phyloP scores from a whole-genome alignment of 129 eudicot genomes.

The Centaurea solstitialis region DNA sequence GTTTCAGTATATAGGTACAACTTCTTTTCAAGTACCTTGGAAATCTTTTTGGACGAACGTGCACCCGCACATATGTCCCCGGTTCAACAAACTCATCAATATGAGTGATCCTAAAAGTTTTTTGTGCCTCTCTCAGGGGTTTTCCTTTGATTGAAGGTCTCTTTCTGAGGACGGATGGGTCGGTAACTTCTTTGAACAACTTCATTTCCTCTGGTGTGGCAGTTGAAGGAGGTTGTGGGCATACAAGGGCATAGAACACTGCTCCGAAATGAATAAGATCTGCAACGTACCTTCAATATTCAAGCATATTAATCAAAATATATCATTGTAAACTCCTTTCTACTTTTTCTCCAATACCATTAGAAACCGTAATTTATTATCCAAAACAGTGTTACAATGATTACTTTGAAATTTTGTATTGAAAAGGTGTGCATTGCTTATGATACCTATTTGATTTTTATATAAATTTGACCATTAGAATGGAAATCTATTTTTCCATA shows the following conservation, averaged over 20 bases:
- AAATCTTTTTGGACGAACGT: slow-evolving; percentile 93
- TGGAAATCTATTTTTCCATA: background rate
- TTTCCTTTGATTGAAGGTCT: slow-evolving; percentile 89
- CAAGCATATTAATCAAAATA: slow-evolving; percentile 24
- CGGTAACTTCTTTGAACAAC: slow-evolving; percentile 62
- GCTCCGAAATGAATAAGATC: slow-evolving; percentile 98
- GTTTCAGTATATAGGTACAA: background rate
- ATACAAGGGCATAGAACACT: slow-evolving; percentile 84
- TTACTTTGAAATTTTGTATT: background rate
- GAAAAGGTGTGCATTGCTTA: background rate
- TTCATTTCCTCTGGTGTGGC: slow-evolving; percentile 75
- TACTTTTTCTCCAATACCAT: background rate
- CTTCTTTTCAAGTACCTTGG: slow-evolving; percentile 58
- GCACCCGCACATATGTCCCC: slow-evolving; percentile 89
- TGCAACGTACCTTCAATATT: slow-evolving; percentile 75
- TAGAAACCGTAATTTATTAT: background rate
- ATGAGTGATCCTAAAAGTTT: slow-evolving; percentile 66
- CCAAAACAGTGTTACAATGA: background rate
- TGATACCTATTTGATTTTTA: background rate
- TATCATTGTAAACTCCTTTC: background rate
- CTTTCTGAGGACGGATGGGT: slow-evolving; percentile 56
- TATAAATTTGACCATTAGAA: background rate
- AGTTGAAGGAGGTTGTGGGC: slow-evolving; percentile 86
- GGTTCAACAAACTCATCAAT: slow-evolving; percentile 75
- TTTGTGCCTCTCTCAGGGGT: slow-evolving; percentile 86